A percentile compares a stretch with the other conserved stretches of the same genome.
Conservation (phyloP, 2,329 filamentous ascomycete species). For the Daldinia eschscholtzii region DNA sequence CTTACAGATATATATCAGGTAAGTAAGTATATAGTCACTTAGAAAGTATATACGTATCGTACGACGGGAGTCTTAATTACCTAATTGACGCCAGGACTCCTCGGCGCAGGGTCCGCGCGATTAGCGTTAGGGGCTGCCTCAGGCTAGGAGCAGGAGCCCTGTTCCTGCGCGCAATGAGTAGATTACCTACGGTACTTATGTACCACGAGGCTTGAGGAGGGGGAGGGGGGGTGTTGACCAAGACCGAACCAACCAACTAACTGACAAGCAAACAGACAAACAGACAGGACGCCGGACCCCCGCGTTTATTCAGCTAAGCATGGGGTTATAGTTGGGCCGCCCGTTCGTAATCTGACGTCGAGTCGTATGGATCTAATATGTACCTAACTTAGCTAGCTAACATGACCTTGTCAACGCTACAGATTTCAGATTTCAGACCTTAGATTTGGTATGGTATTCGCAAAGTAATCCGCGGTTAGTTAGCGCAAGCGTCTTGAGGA, state of each 20-base stretch:
- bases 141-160: neutral
- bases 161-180: neutral
- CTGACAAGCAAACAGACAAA: no score
- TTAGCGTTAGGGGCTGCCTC: neutral
- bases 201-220: neutral
- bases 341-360: neutral
- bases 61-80: no score
- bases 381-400: neutral
- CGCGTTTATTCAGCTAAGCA: neutral
- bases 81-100: no score
- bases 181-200: neutral
- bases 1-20: no score
- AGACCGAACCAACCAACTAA: neutral
- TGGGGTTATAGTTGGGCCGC: neutral
- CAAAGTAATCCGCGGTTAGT: no score
- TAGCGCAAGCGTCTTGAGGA: neutral
- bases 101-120: no score
- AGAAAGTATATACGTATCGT: no score
- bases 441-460: no score
- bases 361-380: neutral
- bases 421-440: no score
- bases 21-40: no score
- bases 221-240: neutral
- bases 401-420: neutral
- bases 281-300: neutral